Evolutionary conservation across 2,329 filamentous ascomycete species (phyloP), one percentile per base, ranked within the genome.

Genomic region (Lecanicillium sp.): DNA sequence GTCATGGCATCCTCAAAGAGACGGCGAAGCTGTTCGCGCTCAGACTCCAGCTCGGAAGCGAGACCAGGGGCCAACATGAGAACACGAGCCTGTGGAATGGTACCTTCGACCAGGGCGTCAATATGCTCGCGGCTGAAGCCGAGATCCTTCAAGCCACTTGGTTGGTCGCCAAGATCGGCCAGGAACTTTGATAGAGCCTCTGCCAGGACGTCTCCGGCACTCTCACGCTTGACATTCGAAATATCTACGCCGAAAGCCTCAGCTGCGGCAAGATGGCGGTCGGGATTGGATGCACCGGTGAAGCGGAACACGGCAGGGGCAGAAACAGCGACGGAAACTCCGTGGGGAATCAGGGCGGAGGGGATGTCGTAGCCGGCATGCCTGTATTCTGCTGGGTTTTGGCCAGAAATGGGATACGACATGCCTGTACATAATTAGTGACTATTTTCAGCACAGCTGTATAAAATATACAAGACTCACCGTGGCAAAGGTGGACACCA

Each of bases 391-490:
- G 40, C 82, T 0, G 85, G 86, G 58, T 98, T 98, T 58, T 95
- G 89, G 20, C 88, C 86, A 1, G 87, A 94, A 54, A 98, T 95
- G 14, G 92, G 92, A 56, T 98, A 98, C 17, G 85, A 94, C 90
- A 98, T 96, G 57, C 90, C 75, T 79, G 22, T 17, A 40, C 5
- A 29, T 16, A 29, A 12, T 22, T 25, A 35, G 29, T 18, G 31
- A 29, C n/a, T n/a, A n/a, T n/a, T n/a, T n/a, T n/a, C n/a, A n/a
- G n/a, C n/a, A n/a, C n/a, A n/a, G n/a, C n/a, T n/a, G n/a, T n/a
- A n/a, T n/a, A n/a, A n/a, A n/a, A 29, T 14, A 27, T 34, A 19
- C n/a, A 28, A 12, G 17, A 57, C 70, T 37, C 55, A 73, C 73
- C 75, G 46, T 79, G 75, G 47, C 75, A 79, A 32, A 79, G 70